Conservation (phyloP, 2,329 filamentous ascomycete species). For the Scedosporium apiospermum region DNA sequence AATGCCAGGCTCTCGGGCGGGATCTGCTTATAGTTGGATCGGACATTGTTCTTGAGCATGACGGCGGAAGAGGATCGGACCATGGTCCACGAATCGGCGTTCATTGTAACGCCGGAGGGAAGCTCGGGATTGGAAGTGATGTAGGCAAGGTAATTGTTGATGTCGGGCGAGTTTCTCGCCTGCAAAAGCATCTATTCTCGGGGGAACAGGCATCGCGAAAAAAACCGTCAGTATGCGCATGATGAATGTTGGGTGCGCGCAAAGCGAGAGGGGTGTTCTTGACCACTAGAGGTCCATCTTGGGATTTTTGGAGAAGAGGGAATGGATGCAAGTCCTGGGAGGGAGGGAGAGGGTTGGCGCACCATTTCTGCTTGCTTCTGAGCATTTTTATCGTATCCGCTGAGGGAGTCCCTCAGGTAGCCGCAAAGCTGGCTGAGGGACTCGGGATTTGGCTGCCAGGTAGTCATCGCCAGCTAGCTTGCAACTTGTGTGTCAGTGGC, state of each 20-base stretch:
- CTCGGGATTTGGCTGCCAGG: conserved; percentile 85
- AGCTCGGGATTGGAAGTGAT: conserved; percentile 66
- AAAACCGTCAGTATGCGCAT: conserved; percentile 14
- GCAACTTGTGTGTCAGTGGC: conserved; percentile 3
- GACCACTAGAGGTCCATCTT: not conserved
- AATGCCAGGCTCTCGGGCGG: conserved; percentile 63
- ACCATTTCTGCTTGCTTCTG: conserved; percentile 88
- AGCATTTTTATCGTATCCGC: conserved; percentile 65
- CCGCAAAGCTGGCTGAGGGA: conserved; percentile 81
- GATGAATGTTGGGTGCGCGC: not conserved
- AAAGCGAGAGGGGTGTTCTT: not conserved
- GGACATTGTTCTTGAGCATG: conserved; percentile 93
- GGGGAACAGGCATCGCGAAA: not conserved
- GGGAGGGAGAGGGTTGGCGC: conserved; percentile 23
- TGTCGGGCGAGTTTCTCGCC: conserved; percentile 79
- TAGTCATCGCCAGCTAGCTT: conserved; percentile 47
- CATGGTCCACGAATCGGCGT: conserved; percentile 55
- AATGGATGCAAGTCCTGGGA: not conserved
- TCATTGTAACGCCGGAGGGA: conserved; percentile 50
- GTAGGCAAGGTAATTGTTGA: conserved; percentile 95
- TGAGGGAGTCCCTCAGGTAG: conserved; percentile 87
- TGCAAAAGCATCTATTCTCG: conserved; percentile 73
- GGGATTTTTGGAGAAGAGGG: not conserved
- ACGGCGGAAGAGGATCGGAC: conserved; percentile 82
- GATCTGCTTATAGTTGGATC: conserved; percentile 64